These are phyloP conservation scores for Galerina sulciceps DNA, from an alignment of 768 basidiomycete genomes.

Conservation along the genomic window DNA sequence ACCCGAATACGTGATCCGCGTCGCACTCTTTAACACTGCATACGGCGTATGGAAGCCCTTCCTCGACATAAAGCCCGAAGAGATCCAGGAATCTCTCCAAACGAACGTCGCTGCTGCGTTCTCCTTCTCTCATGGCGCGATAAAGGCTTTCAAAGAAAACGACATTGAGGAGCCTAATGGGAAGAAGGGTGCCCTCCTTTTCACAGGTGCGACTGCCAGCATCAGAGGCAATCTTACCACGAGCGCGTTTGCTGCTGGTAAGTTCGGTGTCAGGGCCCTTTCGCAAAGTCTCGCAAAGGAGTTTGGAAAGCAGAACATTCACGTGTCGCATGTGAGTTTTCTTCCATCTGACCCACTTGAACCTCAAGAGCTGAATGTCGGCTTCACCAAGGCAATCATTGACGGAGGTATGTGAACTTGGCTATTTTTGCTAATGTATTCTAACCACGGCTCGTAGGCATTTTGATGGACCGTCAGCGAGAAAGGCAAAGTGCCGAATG, in stretches of 20 bases:
- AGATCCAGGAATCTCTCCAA: slow-evolving; percentile 54
- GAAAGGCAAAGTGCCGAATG: slow-evolving; percentile 37
- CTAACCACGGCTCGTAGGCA: slow-evolving; percentile 27
- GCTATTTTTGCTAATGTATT: neutral
- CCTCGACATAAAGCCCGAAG: slow-evolving; percentile 62
- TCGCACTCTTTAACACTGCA: slow-evolving; percentile 68
- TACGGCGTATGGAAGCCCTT: slow-evolving; percentile 68
- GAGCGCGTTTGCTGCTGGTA: slow-evolving; percentile 66
- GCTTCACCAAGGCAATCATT: slow-evolving; percentile 56
- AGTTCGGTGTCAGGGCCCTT: slow-evolving; percentile 64
- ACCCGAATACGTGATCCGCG: slow-evolving; percentile 56
- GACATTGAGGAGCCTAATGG: slow-evolving; percentile 49
- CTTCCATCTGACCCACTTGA: slow-evolving; percentile 26
- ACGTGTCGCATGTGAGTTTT: slow-evolving; percentile 70
- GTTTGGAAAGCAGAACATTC: slow-evolving; percentile 75
- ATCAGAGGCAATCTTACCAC: slow-evolving; percentile 64
- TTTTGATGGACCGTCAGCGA: slow-evolving; percentile 35
- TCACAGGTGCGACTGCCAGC: slow-evolving; percentile 76
- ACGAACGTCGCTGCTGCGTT: slow-evolving; percentile 62
- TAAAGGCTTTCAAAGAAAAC: slow-evolving; percentile 64
- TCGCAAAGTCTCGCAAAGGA: slow-evolving; percentile 77
- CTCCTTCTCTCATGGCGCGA: slow-evolving; percentile 63
- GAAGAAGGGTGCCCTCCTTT: slow-evolving; percentile 66
- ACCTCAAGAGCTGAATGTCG: neutral
- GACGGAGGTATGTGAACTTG: slow-evolving; percentile 54